Evolutionary conservation across 441 rosid genomes (phyloP).

Genomic region (Viola pubescens): DNA sequence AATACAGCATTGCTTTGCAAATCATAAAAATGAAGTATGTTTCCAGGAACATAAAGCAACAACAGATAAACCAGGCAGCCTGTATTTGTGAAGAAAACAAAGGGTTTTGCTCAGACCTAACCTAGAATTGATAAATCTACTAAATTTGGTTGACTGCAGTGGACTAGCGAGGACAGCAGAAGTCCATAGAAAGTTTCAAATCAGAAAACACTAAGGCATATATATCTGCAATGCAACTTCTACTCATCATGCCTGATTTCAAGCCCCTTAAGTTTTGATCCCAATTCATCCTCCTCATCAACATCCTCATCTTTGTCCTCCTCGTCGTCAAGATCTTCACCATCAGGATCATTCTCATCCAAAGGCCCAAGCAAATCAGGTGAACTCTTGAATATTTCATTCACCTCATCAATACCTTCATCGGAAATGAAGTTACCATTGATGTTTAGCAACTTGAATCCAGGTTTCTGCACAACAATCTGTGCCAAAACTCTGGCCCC

Average conservation of each 20-base stretch:
- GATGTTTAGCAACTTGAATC: constrained; percentile 60
- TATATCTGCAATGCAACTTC: background rate
- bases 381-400: constrained; percentile 53
- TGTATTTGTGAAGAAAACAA: background rate
- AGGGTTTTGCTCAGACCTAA: constrained; percentile 8
- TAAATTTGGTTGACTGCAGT: constrained; percentile 8
- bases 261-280: constrained; percentile 57
- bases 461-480: constrained; percentile 55
- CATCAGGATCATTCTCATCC: constrained; percentile 91
- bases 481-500: constrained; percentile 71
- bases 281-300: constrained; percentile 49
- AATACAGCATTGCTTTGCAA: constrained; percentile 12
- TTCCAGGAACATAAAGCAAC: background rate
- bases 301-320: constrained; percentile 47
- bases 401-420: constrained; percentile 84
- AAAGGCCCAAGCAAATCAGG: constrained; percentile 56
- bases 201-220: background rate
- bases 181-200: constrained; percentile 2
- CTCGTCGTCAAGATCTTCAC: constrained; percentile 56
- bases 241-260: constrained; percentile 46
- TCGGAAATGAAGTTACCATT: constrained; percentile 80
- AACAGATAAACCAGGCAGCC: constrained; percentile 6
- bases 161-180: constrained; percentile 14
- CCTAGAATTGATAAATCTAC: constrained; percentile 14
- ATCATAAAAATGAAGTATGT: constrained; percentile 6